Evolutionary conservation across 1,284 basidiomycete species (phyloP), one percentile per base, ranked within the genome.

Genomic region (Gomphus sp.): DNA sequence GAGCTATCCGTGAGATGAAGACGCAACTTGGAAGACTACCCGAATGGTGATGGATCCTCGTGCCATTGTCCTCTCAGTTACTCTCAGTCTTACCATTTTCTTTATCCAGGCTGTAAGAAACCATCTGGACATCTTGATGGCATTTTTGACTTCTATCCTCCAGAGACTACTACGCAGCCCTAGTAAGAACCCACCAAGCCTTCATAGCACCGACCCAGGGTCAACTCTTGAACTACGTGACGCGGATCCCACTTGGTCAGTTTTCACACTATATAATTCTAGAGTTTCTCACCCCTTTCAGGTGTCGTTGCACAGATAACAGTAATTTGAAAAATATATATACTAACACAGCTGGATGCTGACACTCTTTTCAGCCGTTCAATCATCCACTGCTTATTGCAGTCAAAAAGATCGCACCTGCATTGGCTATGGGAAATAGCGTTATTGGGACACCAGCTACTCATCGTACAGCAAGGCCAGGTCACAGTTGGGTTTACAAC

Each of bases 221-320:
- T 0, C 81, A 80, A 58, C 67, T 92, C 37, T 70, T 91, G 44
- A 92, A 91, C 65, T 85, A 89, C 68, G 83, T 93, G 7, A 80
- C 84, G 55, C 78, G 91, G 28, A 76, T 90, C 6, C 90, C 91
- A 0, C 76, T 93, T 0, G 58, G 55, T 56, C 16, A 33, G 53
- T 37, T 49, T 14, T 56, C 10, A 28, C 10, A 25, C 2, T 36
- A 6, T 16, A 11, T 31, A 48, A 5, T 36, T 34, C 16, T 16
- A 25, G 9, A 4, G 12, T 9, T 8, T 25, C 12, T 25, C 18
- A 45, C 33, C 34, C 31, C n/a, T 36, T n/a, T n/a, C n/a, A 56
- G 90, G 90, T 28, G 89, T 92, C 14, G 87, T 91, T 41, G 88
- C 86, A 0, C 90, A 92, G 66, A 88, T 93, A 45, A 92, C 87